Percentiles rank a stretch among this genome's conserved stretches.
phyloP scores from a whole-genome alignment of 805 yeast species.

The Cyberlindnera xishuangbannaensis region DNA sequence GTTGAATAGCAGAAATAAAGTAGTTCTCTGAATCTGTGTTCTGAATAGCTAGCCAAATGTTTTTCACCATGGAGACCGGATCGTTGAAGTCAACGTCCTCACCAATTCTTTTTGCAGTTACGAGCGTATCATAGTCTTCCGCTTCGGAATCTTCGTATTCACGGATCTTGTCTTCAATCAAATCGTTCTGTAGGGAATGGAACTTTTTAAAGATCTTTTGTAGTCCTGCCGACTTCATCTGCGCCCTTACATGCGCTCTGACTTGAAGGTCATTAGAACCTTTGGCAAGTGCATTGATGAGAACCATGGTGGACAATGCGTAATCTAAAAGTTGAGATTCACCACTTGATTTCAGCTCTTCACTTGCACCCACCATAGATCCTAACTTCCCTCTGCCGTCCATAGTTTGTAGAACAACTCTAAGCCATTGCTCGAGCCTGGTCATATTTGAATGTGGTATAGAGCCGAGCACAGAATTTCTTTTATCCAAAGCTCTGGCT shows the following conservation, averaged over 20 bases:
- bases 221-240: conserved; percentile 52
- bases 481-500: conserved; percentile 30
- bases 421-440: conserved; percentile 68
- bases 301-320: conserved; percentile 60
- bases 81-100: conserved; percentile 39
- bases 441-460: conserved; percentile 28
- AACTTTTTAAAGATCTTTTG: conserved; percentile 45
- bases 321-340: conserved; percentile 69
- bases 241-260: conserved; percentile 54
- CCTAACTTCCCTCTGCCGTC: conserved; percentile 89
- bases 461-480: conserved; percentile 24
- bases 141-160: conserved; percentile 52
- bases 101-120: conserved; percentile 29
- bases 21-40: conserved; percentile 44
- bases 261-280: conserved; percentile 30
- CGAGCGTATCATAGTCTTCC: conserved; percentile 45
- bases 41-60: conserved; percentile 56
- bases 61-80: conserved; percentile 63
- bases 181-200: conserved; percentile 48
- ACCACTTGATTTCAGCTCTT: conserved; percentile 56
- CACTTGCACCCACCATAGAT: conserved; percentile 87
- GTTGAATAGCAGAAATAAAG: conserved; percentile 47
- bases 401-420: conserved; percentile 56
- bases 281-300: conserved; percentile 60
- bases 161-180: conserved; percentile 59